phyloP scores from a whole-genome alignment of 192 early-diverging fungal species.

The Backusella tarrabulga region DNA sequence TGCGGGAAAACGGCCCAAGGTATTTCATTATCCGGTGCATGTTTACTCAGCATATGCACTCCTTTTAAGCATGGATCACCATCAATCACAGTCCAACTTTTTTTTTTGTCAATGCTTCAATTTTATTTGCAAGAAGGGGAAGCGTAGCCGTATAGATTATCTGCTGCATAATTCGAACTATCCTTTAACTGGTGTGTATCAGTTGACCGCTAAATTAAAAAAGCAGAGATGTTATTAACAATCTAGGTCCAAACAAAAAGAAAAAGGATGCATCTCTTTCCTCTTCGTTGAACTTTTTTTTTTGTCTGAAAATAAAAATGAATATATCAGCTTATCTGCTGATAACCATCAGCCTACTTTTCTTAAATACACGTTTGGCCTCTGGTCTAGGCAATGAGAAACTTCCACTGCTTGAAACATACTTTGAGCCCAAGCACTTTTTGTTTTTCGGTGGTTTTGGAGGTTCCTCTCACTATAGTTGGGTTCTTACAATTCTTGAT shows the following conservation, averaged over 20 bases:
- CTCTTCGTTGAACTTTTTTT: neutral
- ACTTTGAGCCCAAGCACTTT: neutral
- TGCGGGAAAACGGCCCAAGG: neutral
- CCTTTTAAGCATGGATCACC: neutral
- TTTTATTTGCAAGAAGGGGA: neutral
- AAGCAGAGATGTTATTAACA: neutral
- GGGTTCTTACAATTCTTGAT: slow-evolving; percentile 9
- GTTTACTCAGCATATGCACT: neutral
- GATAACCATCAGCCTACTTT: neutral
- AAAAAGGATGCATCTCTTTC: neutral
- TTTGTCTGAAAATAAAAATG: neutral
- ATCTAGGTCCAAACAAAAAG: neutral
- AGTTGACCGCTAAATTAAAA: neutral
- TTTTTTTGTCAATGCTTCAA: neutral
- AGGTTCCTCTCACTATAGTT: slow-evolving; percentile 1
- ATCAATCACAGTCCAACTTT: neutral
- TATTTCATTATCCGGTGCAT: neutral
- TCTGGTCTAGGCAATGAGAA: neutral
- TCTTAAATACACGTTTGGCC: neutral
- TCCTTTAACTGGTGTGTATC: neutral
- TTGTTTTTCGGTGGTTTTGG: neutral
- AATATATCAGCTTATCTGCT: neutral
- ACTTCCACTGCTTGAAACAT: neutral
- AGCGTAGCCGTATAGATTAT: neutral
- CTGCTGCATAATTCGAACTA: neutral